A percentile compares a stretch with the other conserved stretches of the same genome.
Evolutionary conservation across 768 basidiomycete genomes (phyloP).

Genomic region (Nidula microcarpa): DNA sequence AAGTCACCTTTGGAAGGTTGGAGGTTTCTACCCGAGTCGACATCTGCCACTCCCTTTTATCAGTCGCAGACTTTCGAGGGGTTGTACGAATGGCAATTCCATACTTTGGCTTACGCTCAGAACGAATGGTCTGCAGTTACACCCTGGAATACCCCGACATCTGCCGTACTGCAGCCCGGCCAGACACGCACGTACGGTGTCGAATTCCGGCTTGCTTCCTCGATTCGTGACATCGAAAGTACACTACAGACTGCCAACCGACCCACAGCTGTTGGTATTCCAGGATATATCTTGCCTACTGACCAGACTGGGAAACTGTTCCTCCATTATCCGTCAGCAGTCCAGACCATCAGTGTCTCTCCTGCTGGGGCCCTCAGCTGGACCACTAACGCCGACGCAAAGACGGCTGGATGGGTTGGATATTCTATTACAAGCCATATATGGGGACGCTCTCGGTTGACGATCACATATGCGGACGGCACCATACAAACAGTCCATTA

Average conservation of each 20-base stretch:
- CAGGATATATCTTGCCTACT: conserved; percentile 48
- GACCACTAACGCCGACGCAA: conserved; percentile 39
- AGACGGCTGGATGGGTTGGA: conserved; percentile 38
- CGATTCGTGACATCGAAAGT: conserved; percentile 46
- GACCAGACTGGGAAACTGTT: conserved; percentile 51
- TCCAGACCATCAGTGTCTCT: conserved; percentile 37
- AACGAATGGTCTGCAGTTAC: conserved; percentile 50
- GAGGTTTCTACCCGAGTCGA: conserved; percentile 52
- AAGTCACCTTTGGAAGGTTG: conserved; percentile 55
- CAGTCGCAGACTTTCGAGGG: conserved; percentile 61
- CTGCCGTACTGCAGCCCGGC: conserved; percentile 39
- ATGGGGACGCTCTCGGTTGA: conserved; percentile 48
- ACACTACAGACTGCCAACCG: conserved; percentile 35
- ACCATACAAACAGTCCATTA: conserved; percentile 52
- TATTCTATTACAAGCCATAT: conserved; percentile 40
- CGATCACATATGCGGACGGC: conserved; percentile 47
- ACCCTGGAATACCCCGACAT: conserved; percentile 54
- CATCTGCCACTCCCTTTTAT: conserved; percentile 40
- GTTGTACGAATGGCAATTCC: conserved; percentile 59
- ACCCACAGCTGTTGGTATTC: conserved; percentile 50
- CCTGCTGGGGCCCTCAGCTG: conserved; percentile 46
- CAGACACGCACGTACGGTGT: conserved; percentile 51
- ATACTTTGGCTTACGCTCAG: conserved; percentile 52
- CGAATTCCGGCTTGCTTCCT: conserved; percentile 45
- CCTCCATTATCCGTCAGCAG: conserved; percentile 37